Evolutionary conservation across 768 basidiomycete species (phyloP).

Genomic region (Favolaschia claudopus): DNA sequence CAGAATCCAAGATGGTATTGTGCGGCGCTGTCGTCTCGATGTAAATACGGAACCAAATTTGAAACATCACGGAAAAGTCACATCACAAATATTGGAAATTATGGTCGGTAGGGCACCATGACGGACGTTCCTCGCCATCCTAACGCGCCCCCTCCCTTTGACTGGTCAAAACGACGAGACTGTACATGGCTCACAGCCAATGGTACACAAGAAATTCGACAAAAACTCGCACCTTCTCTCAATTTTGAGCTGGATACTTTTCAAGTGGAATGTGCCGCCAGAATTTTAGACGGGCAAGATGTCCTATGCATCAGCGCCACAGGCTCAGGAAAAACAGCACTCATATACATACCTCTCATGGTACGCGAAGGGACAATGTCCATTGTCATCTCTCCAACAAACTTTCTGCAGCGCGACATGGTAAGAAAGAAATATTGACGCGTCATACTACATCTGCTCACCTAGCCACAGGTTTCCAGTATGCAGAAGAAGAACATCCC

Average conservation of each 20-base stretch:
- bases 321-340: background rate
- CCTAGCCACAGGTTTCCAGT: too few relatives aligned
- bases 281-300: background rate
- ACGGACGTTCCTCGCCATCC: too few relatives aligned
- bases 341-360: constrained; percentile 1
- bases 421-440: too few relatives aligned
- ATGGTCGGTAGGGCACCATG: background rate
- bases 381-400: constrained; percentile 4
- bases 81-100: too few relatives aligned
- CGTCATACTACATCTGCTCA: too few relatives aligned
- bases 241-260: constrained; percentile 6
- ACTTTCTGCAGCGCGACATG: constrained; percentile 5
- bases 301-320: background rate
- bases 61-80: too few relatives aligned
- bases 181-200: background rate
- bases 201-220: background rate
- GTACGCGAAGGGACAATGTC: background rate
- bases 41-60: too few relatives aligned
- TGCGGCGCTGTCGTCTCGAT: too few relatives aligned
- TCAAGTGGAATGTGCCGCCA: background rate
- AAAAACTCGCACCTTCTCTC: background rate
- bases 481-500: too few relatives aligned
- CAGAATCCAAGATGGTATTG: too few relatives aligned
- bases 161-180: constrained; percentile 4
- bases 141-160: background rate